These are phyloP conservation scores for Barnettozyma hawaiiensis DNA, from an alignment of 1,139 yeast species.

Conservation along the genomic window DNA sequence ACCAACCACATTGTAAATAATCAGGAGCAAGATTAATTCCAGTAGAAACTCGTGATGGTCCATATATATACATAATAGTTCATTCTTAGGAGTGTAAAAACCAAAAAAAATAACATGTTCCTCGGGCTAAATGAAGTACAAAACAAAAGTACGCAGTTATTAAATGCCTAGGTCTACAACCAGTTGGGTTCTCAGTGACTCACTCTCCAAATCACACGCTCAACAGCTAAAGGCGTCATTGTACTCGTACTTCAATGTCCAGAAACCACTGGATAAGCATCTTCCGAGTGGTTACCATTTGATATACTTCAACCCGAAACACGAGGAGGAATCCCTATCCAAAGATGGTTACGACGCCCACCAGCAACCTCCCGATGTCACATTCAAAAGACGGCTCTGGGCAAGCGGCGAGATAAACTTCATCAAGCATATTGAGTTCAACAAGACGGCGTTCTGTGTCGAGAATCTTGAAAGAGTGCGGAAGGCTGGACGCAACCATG, in stretches of 20 bases:
- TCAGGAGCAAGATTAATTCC: too few species aligned
- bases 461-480: slow-evolving; percentile 41
- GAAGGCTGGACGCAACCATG: slow-evolving; percentile 33
- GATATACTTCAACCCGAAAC: slow-evolving; percentile 54
- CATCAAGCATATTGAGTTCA: slow-evolving; percentile 33
- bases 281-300: slow-evolving; percentile 53
- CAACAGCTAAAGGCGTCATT: slow-evolving; percentile 20
- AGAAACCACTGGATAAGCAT: slow-evolving; percentile 11
- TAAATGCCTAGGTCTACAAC: slow-evolving; percentile 1
- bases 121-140: too few species aligned
- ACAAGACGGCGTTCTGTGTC: slow-evolving; percentile 35
- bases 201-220: slow-evolving; percentile 17
- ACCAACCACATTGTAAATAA: too few species aligned
- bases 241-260: slow-evolving; percentile 22
- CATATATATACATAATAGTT: too few species aligned
- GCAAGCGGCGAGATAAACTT: slow-evolving; percentile 58
- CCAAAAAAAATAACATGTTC: neutral
- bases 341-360: slow-evolving; percentile 78
- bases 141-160: too few species aligned
- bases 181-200: slow-evolving; percentile 20
- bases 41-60: too few species aligned
- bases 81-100: too few species aligned
- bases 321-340: slow-evolving; percentile 45
- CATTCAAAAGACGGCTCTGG: slow-evolving; percentile 72
- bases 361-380: slow-evolving; percentile 53